A percentile compares a stretch with the other conserved stretches of the same genome.
Conservation (phyloP, 2,329 filamentous ascomycete genomes). For the Fusarium nisikadoi region DNA sequence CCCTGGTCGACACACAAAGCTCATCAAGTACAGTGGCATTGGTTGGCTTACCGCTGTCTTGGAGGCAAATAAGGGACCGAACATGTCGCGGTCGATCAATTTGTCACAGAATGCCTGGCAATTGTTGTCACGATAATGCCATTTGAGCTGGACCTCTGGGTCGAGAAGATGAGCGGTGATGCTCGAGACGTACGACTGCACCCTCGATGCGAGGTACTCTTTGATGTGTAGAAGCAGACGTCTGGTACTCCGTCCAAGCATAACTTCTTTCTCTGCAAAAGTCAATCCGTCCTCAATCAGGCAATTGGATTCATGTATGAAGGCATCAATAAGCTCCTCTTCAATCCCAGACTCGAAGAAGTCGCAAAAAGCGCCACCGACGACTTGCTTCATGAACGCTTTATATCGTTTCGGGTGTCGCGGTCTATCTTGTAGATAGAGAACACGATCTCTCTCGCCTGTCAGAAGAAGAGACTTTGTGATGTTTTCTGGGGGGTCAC, state of each 20-base stretch:
- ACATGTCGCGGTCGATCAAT: conserved; percentile 45
- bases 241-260: conserved; percentile 17
- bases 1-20: conserved; percentile 50
- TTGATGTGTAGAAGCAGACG: conserved; percentile 37
- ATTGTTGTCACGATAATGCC: conserved; percentile 48
- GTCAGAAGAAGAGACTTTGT: conserved; percentile 37
- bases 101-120: conserved; percentile 52
- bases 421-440: conserved; percentile 33
- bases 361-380: conserved; percentile 49
- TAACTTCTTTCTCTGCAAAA: conserved; percentile 8
- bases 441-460: conserved; percentile 25
- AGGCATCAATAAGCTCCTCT: conserved; percentile 42
- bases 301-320: conserved; percentile 40
- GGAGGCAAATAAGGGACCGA: conserved; percentile 43
- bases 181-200: conserved; percentile 46
- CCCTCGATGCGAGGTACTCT: conserved; percentile 33
- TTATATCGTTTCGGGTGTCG: conserved; percentile 48
- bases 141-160: conserved; percentile 41
- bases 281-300: conserved; percentile 16
- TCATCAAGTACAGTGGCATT: conserved; percentile 50
- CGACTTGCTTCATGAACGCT: conserved; percentile 53
- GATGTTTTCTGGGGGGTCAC: conserved; percentile 17
- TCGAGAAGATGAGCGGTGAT: conserved; percentile 45
- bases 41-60: not conserved
- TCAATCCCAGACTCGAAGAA: conserved; percentile 40